Evolutionary conservation across 345 rosid genomes (phyloP).

Genomic region (Hibiscus mutabilis): DNA sequence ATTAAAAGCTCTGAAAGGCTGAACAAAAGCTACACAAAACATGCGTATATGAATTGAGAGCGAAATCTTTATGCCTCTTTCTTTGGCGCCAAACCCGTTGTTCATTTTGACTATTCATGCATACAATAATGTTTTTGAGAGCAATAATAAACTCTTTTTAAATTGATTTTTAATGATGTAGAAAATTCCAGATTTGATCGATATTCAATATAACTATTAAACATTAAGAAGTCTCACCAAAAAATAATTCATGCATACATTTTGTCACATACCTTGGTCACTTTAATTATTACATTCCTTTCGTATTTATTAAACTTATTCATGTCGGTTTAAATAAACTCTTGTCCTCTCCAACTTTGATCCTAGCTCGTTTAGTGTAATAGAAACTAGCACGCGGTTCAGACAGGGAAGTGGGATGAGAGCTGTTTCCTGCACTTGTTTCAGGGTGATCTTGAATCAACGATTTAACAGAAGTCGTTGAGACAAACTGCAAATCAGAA

Average conservation of each 20-base stretch:
- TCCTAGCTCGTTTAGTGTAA: neutral
- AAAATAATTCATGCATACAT: no score
- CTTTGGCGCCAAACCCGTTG: neutral
- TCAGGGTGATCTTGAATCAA: neutral
- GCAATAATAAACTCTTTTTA: no score
- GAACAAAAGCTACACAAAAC: conserved; percentile 4
- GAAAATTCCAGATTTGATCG: no score
- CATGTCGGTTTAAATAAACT: no score
- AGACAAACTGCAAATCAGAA: neutral
- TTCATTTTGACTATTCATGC: neutral
- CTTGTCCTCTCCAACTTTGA: no score
- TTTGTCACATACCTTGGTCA: no score
- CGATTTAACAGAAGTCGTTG: neutral
- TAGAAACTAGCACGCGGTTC: neutral
- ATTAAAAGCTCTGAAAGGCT: neutral
- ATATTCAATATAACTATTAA: no score
- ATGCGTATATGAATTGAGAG: neutral
- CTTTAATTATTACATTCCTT: no score
- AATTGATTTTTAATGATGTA: no score
- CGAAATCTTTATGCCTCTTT: neutral
- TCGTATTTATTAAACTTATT: no score
- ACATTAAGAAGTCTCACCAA: no score
- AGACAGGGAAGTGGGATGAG: neutral
- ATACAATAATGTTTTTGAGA: neutral
- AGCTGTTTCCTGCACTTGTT: neutral